phyloP scores from a whole-genome alignment of 164 flowering plant species.

The Magnolia kwangsiensis region DNA sequence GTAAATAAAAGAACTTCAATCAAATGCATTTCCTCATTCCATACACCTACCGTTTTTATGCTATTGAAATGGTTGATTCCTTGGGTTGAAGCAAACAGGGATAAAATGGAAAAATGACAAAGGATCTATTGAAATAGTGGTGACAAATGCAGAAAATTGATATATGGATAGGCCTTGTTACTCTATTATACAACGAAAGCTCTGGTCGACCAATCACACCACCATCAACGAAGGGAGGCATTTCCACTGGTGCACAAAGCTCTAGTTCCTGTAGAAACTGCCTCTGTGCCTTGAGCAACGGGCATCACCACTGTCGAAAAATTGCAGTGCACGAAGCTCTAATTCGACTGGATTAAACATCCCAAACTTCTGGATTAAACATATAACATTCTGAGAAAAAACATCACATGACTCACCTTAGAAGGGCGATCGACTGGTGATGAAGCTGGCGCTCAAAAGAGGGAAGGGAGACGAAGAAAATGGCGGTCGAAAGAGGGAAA shows the following conservation, averaged over 20 bases:
- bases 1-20: no score
- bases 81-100: not conserved
- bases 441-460: no score
- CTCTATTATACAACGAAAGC: constrained; percentile 1
- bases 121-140: not conserved
- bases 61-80: no score
- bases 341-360: no score
- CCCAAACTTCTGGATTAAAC: no score
- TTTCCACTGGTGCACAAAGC: not conserved
- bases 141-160: not conserved
- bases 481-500: no score
- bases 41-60: no score
- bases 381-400: no score
- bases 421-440: no score
- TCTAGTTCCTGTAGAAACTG: not conserved
- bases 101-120: not conserved
- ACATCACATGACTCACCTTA: no score
- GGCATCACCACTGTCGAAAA: not conserved
- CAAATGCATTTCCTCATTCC: no score
- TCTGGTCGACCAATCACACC: not conserved
- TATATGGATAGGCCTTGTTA: not conserved
- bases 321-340: not conserved
- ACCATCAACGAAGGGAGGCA: not conserved
- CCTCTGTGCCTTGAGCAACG: constrained; percentile 3
- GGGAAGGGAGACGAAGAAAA: no score